A percentile compares a stretch with the other conserved stretches of the same genome.
Evolutionary conservation across 805 yeast genomes (phyloP).

Genomic region (Ogataea thermomethanolica): DNA sequence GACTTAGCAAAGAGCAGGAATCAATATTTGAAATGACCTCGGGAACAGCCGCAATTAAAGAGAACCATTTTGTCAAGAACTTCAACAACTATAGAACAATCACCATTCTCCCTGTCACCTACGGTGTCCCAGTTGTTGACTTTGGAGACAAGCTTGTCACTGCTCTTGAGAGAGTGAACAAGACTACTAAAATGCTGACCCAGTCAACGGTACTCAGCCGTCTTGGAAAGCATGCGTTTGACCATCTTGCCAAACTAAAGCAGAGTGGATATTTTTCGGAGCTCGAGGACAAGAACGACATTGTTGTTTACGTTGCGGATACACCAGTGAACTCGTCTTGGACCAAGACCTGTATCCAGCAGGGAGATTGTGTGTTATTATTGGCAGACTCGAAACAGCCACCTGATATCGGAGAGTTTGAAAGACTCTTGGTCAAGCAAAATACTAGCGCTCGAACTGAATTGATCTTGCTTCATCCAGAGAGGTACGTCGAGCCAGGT

Average conservation of each 20-base stretch:
- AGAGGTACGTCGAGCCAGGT: constrained; percentile 79
- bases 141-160: constrained; percentile 71
- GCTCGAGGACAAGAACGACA: constrained; percentile 82
- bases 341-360: constrained; percentile 90
- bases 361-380: constrained; percentile 90
- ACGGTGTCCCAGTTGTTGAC: constrained; percentile 81
- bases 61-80: constrained; percentile 32
- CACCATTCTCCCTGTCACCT: constrained; percentile 74
- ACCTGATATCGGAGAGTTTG: constrained; percentile 82
- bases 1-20: constrained; percentile 17
- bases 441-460: constrained; percentile 88
- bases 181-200: constrained; percentile 73
- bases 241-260: constrained; percentile 77
- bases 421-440: constrained; percentile 64
- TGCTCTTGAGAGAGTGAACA: constrained; percentile 71
- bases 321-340: constrained; percentile 78
- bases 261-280: constrained; percentile 88
- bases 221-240: constrained; percentile 90
- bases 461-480: constrained; percentile 78
- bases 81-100: constrained; percentile 69
- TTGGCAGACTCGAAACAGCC: constrained; percentile 78
- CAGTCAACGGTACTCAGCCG: constrained; percentile 77
- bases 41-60: constrained; percentile 32
- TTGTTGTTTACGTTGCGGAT: constrained; percentile 88
- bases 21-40: constrained; percentile 13